phyloP scores from a whole-genome alignment of 768 basidiomycete species.

The Hygrocybe coccinea region DNA sequence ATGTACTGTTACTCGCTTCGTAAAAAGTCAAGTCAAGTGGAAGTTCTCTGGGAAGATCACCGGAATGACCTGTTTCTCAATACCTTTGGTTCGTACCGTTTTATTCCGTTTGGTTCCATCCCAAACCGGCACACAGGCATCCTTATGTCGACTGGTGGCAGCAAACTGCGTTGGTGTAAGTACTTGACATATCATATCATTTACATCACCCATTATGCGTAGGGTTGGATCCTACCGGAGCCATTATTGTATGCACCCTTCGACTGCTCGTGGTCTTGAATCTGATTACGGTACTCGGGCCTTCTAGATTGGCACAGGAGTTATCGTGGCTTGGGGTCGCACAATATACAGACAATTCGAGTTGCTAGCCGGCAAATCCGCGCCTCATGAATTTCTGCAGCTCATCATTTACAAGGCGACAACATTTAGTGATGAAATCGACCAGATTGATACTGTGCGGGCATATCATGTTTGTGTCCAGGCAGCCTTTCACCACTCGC shows the following conservation, averaged over 20 bases:
- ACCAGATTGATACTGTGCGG: constrained; percentile 84
- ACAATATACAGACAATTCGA: constrained; percentile 81
- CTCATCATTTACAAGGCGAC: constrained; percentile 88
- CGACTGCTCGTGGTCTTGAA: constrained; percentile 5
- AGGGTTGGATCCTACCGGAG: constrained; percentile 78
- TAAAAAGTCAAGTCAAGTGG: constrained; percentile 82
- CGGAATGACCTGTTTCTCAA: constrained; percentile 90
- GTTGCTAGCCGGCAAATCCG: constrained; percentile 86
- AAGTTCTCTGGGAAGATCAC: constrained; percentile 95
- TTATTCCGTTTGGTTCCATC: not conserved
- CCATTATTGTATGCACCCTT: constrained; percentile 53
- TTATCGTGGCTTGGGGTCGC: constrained; percentile 70
- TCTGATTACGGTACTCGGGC: constrained; percentile 1
- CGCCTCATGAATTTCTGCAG: constrained; percentile 85
- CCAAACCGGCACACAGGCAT: constrained; percentile 45
- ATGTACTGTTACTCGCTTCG: constrained; percentile 79
- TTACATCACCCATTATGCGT: constrained; percentile 5
- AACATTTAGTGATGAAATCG: constrained; percentile 84
- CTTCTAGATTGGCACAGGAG: constrained; percentile 66
- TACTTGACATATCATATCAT: constrained; percentile 16
- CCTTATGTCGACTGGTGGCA: constrained; percentile 79
- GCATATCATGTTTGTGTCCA: constrained; percentile 74
- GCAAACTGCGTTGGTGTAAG: constrained; percentile 78
- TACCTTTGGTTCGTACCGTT: constrained; percentile 49
- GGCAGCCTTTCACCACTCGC: constrained; percentile 5